Percentiles rank a stretch among this genome's conserved stretches.
Evolutionary conservation across 2,329 filamentous ascomycete genomes (phyloP).

Genomic region (Pestalotiopsis sp.): DNA sequence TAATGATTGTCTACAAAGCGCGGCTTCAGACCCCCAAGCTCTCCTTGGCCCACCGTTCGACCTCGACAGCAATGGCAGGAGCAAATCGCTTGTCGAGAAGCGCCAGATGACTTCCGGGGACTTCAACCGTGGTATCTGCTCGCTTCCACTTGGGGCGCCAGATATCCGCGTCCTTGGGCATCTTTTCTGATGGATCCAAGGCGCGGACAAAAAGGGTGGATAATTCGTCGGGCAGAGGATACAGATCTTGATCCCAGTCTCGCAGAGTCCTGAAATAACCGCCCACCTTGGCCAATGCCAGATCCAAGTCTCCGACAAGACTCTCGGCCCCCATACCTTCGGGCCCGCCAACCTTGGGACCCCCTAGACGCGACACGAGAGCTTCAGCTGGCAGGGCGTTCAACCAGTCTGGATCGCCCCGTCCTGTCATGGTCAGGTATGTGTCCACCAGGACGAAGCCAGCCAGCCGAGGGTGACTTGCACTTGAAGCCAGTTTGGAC

Average conservation of each 20-base stretch:
- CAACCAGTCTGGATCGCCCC: conserved; percentile 11
- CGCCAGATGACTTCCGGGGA: conserved; percentile 13
- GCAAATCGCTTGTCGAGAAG: conserved; percentile 14
- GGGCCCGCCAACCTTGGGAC: conserved; percentile 1
- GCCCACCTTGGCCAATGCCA: conserved; percentile 13
- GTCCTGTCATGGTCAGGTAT: conserved; percentile 11
- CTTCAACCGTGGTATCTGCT: conserved; percentile 8
- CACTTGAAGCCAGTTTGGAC: conserved; percentile 4
- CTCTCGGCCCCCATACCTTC: conserved; percentile 2
- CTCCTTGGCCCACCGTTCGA: conserved; percentile 12
- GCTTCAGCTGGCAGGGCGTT: conserved; percentile 8
- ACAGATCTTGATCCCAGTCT: conserved; percentile 9
- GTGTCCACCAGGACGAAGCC: conserved; percentile 11
- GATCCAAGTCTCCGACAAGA: conserved; percentile 13
- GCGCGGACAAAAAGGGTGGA: conserved; percentile 9
- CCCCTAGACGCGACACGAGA: conserved; percentile 10
- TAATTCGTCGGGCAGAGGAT: conserved; percentile 11
- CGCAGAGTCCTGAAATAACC: conserved; percentile 12
- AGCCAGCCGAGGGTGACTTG: not conserved
- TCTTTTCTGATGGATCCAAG: conserved; percentile 9
- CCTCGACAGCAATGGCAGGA: conserved; percentile 12
- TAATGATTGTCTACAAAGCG: not conserved
- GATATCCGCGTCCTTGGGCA: conserved; percentile 9
- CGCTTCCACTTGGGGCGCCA: conserved; percentile 12
- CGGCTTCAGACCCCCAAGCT: not conserved